phyloP scores from a whole-genome alignment of 2,329 filamentous ascomycete species.

The Fusarium sulawesiense region DNA sequence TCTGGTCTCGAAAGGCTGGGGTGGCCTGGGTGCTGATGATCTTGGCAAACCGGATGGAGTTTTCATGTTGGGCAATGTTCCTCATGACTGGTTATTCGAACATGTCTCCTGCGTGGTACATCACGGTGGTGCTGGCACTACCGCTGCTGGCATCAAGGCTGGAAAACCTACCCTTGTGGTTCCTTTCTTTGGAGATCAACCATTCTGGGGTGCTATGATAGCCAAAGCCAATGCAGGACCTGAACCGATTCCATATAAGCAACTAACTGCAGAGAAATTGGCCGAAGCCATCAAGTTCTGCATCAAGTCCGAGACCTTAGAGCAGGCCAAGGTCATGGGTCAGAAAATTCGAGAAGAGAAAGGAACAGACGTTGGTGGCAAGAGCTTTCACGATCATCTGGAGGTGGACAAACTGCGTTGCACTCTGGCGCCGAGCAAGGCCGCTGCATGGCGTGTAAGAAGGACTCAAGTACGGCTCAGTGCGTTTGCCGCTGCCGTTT shows the following conservation, averaged over 20 bases:
- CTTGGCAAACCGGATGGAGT: conserved; percentile 78
- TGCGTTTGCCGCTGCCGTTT: conserved; percentile 75
- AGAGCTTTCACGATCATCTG: conserved; percentile 78
- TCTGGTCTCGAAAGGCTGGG: conserved; percentile 89
- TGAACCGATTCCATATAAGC: conserved; percentile 74
- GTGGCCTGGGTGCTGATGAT: conserved; percentile 80
- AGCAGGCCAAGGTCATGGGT: conserved; percentile 68
- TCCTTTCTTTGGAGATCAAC: conserved; percentile 88
- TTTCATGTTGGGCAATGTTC: conserved; percentile 85
- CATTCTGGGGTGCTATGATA: conserved; percentile 85
- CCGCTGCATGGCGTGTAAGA: conserved; percentile 80
- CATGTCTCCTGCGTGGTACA: conserved; percentile 85
- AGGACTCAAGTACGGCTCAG: conserved; percentile 75
- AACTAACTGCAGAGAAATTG: conserved; percentile 73
- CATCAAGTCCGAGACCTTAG: conserved; percentile 68
- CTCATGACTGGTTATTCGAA: conserved; percentile 90
- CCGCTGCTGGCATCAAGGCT: conserved; percentile 83
- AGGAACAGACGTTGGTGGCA: conserved; percentile 71
- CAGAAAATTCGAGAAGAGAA: conserved; percentile 73
- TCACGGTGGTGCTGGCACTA: conserved; percentile 89
- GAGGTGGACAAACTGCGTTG: conserved; percentile 76
- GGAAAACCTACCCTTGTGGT: conserved; percentile 85
- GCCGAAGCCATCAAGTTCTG: conserved; percentile 72
- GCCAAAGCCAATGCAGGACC: conserved; percentile 78
- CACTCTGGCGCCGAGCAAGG: conserved; percentile 72